Conservation (phyloP, 768 basidiomycete genomes). For the Phlebiopsis flavidoalba region DNA sequence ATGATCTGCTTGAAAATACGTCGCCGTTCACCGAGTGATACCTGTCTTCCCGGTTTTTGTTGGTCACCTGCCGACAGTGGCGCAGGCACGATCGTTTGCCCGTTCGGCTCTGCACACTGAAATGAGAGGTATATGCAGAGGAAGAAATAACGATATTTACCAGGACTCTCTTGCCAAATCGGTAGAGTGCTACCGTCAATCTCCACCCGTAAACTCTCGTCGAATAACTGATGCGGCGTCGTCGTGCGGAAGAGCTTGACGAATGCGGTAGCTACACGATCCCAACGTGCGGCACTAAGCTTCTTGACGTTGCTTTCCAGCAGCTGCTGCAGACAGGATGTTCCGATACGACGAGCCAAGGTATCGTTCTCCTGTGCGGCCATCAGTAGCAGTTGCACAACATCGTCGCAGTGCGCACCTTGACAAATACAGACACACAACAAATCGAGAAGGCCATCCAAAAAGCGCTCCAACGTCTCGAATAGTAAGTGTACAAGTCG, state of each 20-base stretch:
- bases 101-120: slow-evolving; percentile 49
- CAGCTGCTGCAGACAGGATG: slow-evolving; percentile 94
- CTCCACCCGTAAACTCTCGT: slow-evolving; percentile 84
- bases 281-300: slow-evolving; percentile 82
- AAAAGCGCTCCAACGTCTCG: slow-evolving; percentile 79
- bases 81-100: slow-evolving; percentile 73
- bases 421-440: slow-evolving; percentile 97
- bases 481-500: slow-evolving; percentile 93
- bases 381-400: neutral
- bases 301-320: slow-evolving; percentile 90
- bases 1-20: slow-evolving; percentile 97
- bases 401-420: slow-evolving; percentile 48
- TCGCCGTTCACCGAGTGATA: slow-evolving; percentile 67
- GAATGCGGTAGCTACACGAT: slow-evolving; percentile 86
- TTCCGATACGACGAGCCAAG: slow-evolving; percentile 88
- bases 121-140: slow-evolving; percentile 24
- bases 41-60: slow-evolving; percentile 40
- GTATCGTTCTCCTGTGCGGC: slow-evolving; percentile 87
- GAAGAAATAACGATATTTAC: slow-evolving; percentile 40
- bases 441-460: slow-evolving; percentile 92
- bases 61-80: slow-evolving; percentile 73
- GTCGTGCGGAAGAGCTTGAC: slow-evolving; percentile 97
- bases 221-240: slow-evolving; percentile 95
- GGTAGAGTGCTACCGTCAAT: slow-evolving; percentile 53
- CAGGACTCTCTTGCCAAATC: slow-evolving; percentile 46